Conservation (phyloP, 2,329 filamentous ascomycete genomes). For the Microascus cirrosus region DNA sequence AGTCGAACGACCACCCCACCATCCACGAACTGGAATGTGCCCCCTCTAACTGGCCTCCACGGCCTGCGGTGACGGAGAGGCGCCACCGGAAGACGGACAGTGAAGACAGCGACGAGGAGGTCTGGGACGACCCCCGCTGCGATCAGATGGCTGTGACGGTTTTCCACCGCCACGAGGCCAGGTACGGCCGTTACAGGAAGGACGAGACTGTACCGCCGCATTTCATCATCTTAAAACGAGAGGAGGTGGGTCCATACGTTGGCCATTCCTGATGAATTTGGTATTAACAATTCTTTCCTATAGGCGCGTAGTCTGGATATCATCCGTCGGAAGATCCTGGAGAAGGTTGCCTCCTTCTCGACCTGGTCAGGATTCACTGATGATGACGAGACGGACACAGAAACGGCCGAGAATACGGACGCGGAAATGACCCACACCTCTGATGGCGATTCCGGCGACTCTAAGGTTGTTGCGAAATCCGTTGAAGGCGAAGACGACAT, state of each 20-base stretch:
- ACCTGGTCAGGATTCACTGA: constrained; percentile 54
- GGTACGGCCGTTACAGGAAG: constrained; percentile 16
- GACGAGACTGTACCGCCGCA: constrained; percentile 37
- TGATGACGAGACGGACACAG: constrained; percentile 26
- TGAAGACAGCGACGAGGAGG: constrained; percentile 32
- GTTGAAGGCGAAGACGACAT: constrained; percentile 83
- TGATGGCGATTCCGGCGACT: constrained; percentile 55
- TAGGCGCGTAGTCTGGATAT: constrained; percentile 48
- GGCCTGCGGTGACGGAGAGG: constrained; percentile 24
- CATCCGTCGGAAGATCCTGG: constrained; percentile 71
- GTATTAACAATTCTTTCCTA: neutral
- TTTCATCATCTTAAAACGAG: constrained; percentile 64
- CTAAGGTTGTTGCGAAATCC: constrained; percentile 64
- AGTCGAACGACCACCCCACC: constrained; percentile 52
- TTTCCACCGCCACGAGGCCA: constrained; percentile 42
- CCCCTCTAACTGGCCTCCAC: constrained; percentile 63
- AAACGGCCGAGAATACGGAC: constrained; percentile 43
- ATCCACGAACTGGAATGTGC: constrained; percentile 66
- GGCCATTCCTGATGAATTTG: constrained; percentile 9
- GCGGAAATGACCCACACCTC: constrained; percentile 60
- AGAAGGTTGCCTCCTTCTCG: constrained; percentile 65
- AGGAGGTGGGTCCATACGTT: constrained; percentile 44
- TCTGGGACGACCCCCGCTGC: constrained; percentile 50
- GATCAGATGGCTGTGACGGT: constrained; percentile 61
- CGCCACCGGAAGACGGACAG: constrained; percentile 39